phyloP scores from a whole-genome alignment of 805 yeast species.

The Ogataea paradorogensis region DNA sequence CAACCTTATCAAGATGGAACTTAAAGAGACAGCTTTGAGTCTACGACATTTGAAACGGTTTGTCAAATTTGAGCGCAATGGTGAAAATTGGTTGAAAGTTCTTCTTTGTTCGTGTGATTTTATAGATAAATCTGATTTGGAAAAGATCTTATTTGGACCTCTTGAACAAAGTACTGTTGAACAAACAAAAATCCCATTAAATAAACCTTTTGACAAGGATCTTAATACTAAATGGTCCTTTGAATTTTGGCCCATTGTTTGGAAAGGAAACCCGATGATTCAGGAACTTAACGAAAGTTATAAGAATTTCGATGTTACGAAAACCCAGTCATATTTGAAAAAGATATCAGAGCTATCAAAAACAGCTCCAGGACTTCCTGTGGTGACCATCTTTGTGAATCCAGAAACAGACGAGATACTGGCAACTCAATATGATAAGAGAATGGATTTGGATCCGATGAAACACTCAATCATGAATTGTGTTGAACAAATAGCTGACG shows the following conservation, averaged over 20 bases:
- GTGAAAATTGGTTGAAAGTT: constrained; percentile 7
- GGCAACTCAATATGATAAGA: constrained; percentile 38
- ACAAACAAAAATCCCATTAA: constrained; percentile 47
- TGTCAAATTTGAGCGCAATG: constrained; percentile 18
- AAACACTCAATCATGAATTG: constrained; percentile 77
- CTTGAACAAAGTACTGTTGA: constrained; percentile 17
- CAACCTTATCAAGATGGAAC: constrained; percentile 23
- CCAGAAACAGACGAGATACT: constrained; percentile 44
- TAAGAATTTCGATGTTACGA: constrained; percentile 40
- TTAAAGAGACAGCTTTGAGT: constrained; percentile 27
- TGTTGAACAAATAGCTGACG: constrained; percentile 58
- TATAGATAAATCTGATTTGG: constrained; percentile 33
- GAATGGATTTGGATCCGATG: constrained; percentile 48
- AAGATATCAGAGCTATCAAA: constrained; percentile 31
- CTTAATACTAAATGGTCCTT: constrained; percentile 62
- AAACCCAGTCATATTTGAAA: constrained; percentile 36
- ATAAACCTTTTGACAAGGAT: constrained; percentile 72
- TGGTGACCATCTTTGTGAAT: constrained; percentile 63
- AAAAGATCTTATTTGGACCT: constrained; percentile 23
- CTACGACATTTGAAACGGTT: constrained; percentile 55
- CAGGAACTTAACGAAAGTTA: constrained; percentile 55
- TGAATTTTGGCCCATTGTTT: constrained; percentile 79
- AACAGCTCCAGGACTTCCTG: constrained; percentile 35
- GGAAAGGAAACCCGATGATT: constrained; percentile 89
- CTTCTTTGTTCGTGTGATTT: constrained; percentile 39